Conservation (phyloP, 1,284 basidiomycete genomes). For the Amylostereum chailletii region DNA sequence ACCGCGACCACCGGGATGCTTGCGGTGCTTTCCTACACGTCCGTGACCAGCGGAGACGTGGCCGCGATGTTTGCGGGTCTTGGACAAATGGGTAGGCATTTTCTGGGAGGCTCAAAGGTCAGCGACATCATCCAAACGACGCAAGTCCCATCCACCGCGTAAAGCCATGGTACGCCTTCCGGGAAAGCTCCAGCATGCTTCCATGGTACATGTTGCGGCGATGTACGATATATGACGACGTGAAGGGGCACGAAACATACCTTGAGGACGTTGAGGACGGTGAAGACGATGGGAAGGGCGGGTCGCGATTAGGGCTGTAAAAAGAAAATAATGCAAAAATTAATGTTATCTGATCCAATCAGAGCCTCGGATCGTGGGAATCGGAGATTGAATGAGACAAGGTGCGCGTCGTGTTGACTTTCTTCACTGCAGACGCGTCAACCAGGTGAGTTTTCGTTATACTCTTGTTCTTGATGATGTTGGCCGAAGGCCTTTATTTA, state of each 20-base stretch:
- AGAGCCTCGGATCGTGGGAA: no score
- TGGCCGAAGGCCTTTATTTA: constrained; percentile 49
- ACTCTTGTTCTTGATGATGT: constrained; percentile 31
- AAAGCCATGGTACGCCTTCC: neutral
- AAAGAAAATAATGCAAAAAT: no score
- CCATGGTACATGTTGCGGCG: no score
- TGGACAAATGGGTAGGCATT: constrained; percentile 93
- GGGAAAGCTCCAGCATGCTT: no score
- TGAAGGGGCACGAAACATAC: no score
- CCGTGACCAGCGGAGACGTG: constrained; percentile 99
- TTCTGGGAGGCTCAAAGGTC: constrained; percentile 28
- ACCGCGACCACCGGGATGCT: constrained; percentile 99
- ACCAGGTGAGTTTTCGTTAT: constrained; percentile 10
- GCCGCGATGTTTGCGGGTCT: constrained; percentile 97
- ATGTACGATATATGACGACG: no score
- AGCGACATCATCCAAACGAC: constrained; percentile 19
- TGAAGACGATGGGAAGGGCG: no score
- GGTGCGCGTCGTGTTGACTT: no score
- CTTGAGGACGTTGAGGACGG: no score
- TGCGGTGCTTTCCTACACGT: constrained; percentile 99
- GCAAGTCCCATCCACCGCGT: constrained; percentile 38
- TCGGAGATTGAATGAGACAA: no score
- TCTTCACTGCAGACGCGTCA: constrained; percentile 5
- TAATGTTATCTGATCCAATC: no score
- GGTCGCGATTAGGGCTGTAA: no score